phyloP scores from a whole-genome alignment of 495 filamentous ascomycete species.

The Glarea lozoyensis region DNA sequence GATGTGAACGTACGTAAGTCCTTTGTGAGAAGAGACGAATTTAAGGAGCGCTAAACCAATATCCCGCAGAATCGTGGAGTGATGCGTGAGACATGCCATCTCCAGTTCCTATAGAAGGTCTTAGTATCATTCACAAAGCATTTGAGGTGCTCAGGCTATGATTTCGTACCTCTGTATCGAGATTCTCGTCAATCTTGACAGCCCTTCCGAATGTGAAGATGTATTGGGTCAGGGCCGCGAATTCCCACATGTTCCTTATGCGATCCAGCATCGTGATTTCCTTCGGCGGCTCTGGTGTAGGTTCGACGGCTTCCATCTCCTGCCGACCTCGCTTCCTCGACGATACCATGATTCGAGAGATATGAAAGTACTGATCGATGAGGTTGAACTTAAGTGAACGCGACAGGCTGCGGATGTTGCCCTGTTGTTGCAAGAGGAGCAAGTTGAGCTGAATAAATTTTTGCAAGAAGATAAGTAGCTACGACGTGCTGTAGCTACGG shows the following conservation, averaged over 20 bases:
- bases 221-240: constrained; percentile 90
- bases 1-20: constrained; percentile 61
- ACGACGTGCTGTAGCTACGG: too few relatives aligned
- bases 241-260: constrained; percentile 87
- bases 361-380: too few relatives aligned
- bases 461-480: too few relatives aligned
- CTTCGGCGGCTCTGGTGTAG: constrained; percentile 31
- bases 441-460: too few relatives aligned
- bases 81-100: constrained; percentile 71
- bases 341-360: constrained; percentile 39
- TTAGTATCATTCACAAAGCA: constrained; percentile 1
- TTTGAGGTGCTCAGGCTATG: too few relatives aligned
- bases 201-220: constrained; percentile 80
- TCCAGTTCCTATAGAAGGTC: constrained; percentile 66
- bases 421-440: too few relatives aligned
- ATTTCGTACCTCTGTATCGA: constrained; percentile 80
- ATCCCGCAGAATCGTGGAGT: constrained; percentile 63
- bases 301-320: constrained; percentile 46
- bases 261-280: constrained; percentile 50
- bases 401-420: too few relatives aligned
- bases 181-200: constrained; percentile 78
- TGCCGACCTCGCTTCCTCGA: constrained; percentile 62
- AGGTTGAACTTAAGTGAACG: too few relatives aligned
- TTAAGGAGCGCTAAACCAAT: constrained; percentile 88
- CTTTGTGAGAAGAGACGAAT: constrained; percentile 87